These are phyloP conservation scores for Clathrus columnatus DNA, from an alignment of 768 basidiomycete genomes.

Conservation along the genomic window DNA sequence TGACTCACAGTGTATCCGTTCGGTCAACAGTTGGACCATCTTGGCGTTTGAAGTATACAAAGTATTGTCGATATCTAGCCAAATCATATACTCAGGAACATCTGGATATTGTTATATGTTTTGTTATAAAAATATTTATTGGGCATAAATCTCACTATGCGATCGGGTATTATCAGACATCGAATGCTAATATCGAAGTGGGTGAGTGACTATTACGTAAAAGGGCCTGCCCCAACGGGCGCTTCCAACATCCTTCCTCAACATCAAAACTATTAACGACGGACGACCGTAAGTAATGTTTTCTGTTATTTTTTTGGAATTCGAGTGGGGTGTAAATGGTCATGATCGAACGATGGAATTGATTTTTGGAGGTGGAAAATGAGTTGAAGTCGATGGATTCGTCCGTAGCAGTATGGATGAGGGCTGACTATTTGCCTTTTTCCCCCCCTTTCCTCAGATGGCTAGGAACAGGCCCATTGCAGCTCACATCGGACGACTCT, in stretches of 20 bases:
- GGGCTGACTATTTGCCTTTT: constrained; percentile 1
- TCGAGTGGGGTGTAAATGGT: not conserved
- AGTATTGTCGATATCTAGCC: constrained; percentile 86
- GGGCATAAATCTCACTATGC: not conserved
- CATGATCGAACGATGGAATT: not conserved
- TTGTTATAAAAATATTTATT: not conserved
- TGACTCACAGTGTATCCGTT: constrained; percentile 56
- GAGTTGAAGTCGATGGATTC: constrained; percentile 24
- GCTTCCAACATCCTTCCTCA: constrained; percentile 7
- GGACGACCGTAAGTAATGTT: constrained; percentile 8
- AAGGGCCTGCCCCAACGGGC: not conserved
- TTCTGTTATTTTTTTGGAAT: not conserved
- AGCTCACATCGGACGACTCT: constrained; percentile 73
- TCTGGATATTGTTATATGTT: constrained; percentile 25
- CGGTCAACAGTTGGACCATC: constrained; percentile 73
- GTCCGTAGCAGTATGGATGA: constrained; percentile 27
- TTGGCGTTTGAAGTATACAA: constrained; percentile 69
- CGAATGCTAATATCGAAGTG: not conserved
- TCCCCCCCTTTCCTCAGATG: constrained; percentile 42
- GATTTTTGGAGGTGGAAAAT: not conserved
- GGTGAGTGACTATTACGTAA: too few relatives aligned
- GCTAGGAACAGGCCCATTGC: constrained; percentile 81
- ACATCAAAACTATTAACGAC: constrained; percentile 1
- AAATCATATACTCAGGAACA: constrained; percentile 49
- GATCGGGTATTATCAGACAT: not conserved